These are phyloP conservation scores for Kregervanrija fluxuum DNA, from an alignment of 805 yeast genomes.

Conservation along the genomic window DNA sequence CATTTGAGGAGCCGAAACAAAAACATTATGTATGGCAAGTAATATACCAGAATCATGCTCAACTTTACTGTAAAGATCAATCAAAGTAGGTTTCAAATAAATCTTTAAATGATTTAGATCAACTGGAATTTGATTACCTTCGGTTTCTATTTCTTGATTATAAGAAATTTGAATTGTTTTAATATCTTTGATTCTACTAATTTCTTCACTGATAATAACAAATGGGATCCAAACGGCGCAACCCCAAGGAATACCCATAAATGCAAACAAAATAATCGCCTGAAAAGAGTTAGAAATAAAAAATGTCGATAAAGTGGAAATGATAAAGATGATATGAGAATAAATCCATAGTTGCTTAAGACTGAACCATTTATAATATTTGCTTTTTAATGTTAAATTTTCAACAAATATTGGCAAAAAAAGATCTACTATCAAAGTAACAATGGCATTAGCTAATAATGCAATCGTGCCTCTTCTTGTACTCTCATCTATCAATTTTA, in stretches of 20 bases:
- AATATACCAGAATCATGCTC: slow-evolving; percentile 52
- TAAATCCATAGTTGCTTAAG: slow-evolving; percentile 41
- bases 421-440: slow-evolving; percentile 37
- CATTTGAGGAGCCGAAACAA: slow-evolving; percentile 53
- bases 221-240: slow-evolving; percentile 63
- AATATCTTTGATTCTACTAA: slow-evolving; percentile 43
- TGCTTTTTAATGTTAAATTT: background rate
- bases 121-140: slow-evolving; percentile 2
- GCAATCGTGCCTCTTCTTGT: slow-evolving; percentile 49
- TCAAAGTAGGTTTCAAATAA: slow-evolving; percentile 16
- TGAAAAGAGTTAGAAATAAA: slow-evolving; percentile 32
- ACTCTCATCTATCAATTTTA: slow-evolving; percentile 34
- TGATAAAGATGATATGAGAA: slow-evolving; percentile 43
- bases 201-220: slow-evolving; percentile 51
- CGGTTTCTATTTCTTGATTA: slow-evolving; percentile 10
- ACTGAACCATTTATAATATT: slow-evolving; percentile 7
- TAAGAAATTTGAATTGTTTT: slow-evolving; percentile 27
- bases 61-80: slow-evolving; percentile 29
- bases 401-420: slow-evolving; percentile 37
- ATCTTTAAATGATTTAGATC: slow-evolving; percentile 9
- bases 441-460: slow-evolving; percentile 40
- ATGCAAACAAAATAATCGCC: slow-evolving; percentile 43
- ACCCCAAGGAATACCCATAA: slow-evolving; percentile 61
- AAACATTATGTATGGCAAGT: slow-evolving; percentile 51
- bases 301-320: slow-evolving; percentile 41